Percentiles rank a stretch among this genome's conserved stretches.
Conservation (phyloP, 2,329 filamentous ascomycete genomes). For the Ophiosphaerella korrae region DNA sequence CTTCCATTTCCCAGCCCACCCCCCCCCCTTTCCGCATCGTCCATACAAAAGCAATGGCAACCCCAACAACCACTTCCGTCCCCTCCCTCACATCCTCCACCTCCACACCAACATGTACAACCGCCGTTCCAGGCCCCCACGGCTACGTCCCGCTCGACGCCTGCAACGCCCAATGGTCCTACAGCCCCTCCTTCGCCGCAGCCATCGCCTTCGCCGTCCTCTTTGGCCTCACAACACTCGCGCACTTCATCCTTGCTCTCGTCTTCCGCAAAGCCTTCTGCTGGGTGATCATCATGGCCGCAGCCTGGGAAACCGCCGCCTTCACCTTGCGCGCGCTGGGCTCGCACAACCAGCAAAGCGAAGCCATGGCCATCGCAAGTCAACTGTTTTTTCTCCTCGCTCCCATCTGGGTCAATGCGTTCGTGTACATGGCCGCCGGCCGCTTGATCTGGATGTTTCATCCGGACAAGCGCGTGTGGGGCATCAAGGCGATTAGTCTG, state of each 20-base stretch:
- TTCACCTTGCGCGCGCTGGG: slow-evolving; percentile 50
- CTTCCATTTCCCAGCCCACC: not conserved
- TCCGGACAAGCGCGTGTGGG: slow-evolving; percentile 37
- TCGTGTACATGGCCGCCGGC: slow-evolving; percentile 48
- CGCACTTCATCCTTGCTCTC: slow-evolving; percentile 27
- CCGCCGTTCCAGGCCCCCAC: slow-evolving; percentile 26
- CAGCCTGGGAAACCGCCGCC: slow-evolving; percentile 50
- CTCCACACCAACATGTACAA: slow-evolving; percentile 25
- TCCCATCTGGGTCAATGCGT: slow-evolving; percentile 54
- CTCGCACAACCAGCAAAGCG: slow-evolving; percentile 48
- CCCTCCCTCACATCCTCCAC: slow-evolving; percentile 4
- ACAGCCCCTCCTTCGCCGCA: slow-evolving; percentile 27
- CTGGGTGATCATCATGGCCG: slow-evolving; percentile 54
- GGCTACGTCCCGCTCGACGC: slow-evolving; percentile 30
- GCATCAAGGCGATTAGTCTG: slow-evolving; percentile 46
- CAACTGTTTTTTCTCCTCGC: slow-evolving; percentile 54
- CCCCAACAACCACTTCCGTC: slow-evolving; percentile 10
- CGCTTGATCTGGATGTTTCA: slow-evolving; percentile 50
- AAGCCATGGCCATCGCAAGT: slow-evolving; percentile 36
- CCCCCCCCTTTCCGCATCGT: not conserved
- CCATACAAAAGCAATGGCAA: slow-evolving; percentile 12
- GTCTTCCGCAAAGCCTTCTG: slow-evolving; percentile 43
- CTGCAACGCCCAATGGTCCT: slow-evolving; percentile 35
- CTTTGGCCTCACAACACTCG: slow-evolving; percentile 30
- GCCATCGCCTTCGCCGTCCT: slow-evolving; percentile 29